phyloP scores from a whole-genome alignment of 768 basidiomycete genomes.

The Mycena haematopus region DNA sequence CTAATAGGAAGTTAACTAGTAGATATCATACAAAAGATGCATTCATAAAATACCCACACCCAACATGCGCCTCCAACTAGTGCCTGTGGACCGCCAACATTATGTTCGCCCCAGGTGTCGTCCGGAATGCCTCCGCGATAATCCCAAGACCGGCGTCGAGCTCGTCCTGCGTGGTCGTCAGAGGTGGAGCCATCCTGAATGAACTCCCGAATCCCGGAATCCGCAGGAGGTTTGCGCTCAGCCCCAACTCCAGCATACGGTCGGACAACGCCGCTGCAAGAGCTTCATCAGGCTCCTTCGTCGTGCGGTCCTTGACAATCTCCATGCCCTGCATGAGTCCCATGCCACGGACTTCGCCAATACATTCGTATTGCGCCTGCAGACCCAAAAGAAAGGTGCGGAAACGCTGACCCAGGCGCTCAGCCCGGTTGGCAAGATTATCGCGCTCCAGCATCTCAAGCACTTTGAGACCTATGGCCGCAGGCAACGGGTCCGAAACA shows the following conservation, averaged over 20 bases:
- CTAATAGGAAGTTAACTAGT: not conserved
- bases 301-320: conserved; percentile 28
- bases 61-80: not conserved
- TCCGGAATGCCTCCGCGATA: conserved; percentile 29
- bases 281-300: conserved; percentile 30
- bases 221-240: conserved; percentile 32
- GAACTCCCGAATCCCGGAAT: conserved; percentile 31
- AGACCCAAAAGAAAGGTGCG: conserved; percentile 26
- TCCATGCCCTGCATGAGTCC: conserved; percentile 33
- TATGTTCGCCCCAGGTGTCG: conserved; percentile 24
- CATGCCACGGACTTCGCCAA: conserved; percentile 32
- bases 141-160: conserved; percentile 30
- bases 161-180: conserved; percentile 29
- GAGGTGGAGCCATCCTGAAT: conserved; percentile 33
- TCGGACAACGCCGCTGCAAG: conserved; percentile 28
- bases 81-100: conserved; percentile 20
- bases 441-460: conserved; percentile 32
- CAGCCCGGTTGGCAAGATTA: conserved; percentile 27
- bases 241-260: conserved; percentile 31
- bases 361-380: conserved; percentile 31
- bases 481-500: conserved; percentile 32
- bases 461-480: conserved; percentile 30
- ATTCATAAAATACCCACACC: not conserved
- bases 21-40: not conserved
- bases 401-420: conserved; percentile 28